phyloP scores from a whole-genome alignment of 768 basidiomycete genomes.

The Lactarius deliciosus region DNA sequence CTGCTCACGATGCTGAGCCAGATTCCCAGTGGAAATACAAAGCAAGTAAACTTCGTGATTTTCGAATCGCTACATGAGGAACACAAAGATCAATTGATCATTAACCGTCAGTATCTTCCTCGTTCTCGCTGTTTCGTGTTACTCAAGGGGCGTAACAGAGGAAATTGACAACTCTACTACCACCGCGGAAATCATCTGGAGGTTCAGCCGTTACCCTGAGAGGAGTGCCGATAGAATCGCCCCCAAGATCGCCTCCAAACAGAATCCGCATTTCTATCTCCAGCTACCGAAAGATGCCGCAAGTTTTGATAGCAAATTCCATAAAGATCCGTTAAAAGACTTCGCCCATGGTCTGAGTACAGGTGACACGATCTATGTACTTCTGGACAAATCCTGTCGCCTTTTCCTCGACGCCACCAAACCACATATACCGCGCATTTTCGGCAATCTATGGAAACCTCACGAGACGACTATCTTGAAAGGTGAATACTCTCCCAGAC shows the following conservation, averaged over 20 bases:
- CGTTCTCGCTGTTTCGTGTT: neutral
- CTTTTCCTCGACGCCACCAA: neutral
- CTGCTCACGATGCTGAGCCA: neutral
- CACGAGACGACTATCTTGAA: slow-evolving; percentile 9
- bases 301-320: too few species aligned
- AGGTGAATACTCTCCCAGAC: neutral
- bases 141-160: neutral
- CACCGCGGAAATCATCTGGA: too few species aligned
- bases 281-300: too few species aligned
- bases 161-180: too few species aligned
- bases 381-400: neutral
- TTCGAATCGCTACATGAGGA: neutral
- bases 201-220: too few species aligned
- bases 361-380: neutral
- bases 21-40: neutral
- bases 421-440: neutral
- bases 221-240: too few species aligned
- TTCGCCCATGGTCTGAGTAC: neutral
- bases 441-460: slow-evolving; percentile 19
- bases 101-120: neutral
- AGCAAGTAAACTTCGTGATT: slow-evolving; percentile 4
- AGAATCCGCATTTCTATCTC: too few species aligned
- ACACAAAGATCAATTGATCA: neutral
- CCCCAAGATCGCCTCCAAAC: too few species aligned
- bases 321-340: too few species aligned